Base-by-base conservation (phyloP, 2,329 filamentous ascomycete species). In the Cladophialophora chaetospira region DNA sequence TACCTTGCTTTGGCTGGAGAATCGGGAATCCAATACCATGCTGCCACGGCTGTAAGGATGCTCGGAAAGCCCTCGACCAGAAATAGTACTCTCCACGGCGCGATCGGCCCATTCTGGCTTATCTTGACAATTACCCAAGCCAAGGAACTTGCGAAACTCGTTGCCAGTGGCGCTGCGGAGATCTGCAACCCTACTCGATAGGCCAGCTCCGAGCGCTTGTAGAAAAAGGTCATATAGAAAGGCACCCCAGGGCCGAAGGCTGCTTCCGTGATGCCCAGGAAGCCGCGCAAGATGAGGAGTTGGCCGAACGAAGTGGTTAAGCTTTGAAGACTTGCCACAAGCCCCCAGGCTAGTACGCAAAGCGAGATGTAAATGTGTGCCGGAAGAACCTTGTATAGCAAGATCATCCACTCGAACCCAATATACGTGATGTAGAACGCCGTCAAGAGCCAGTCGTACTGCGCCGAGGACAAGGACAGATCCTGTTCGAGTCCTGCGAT, bases 181-280 rank as follows among this genome's bases (percentile, higher is more conserved):
- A 97, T 86, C 72, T 96, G 95, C 1, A 96, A 80, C 19, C 91
- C 92, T 0, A 89, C 94, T 33, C 92, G 80, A 59, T 94, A 87
- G 0, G 92, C 93, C 29, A 97, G 77, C 71, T 97, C 93, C 44
- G 84, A 75, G 5, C 82, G 74, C 11, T 77, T 78, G 68, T 82
- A 87, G 72, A 87, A 87, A 65, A 85, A 81, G 0, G 82, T 84
- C 6, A 87, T 70, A 60, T 85, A 87, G 66, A 86, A 85, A 0
- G 84, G 84, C 0, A 86, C 79, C 3, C 84, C 84, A 0, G 84
- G 82, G 1, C 79, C 78, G 64, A 87, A 87, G 0, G 83, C 84
- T 0, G 83, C 84, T 70, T 87, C 84, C 10, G 78, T 75, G 43
- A 84, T 74, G 0, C 82, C 82, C 3, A 86, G 75, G 3, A 73